A percentile compares a stretch with the other conserved stretches of the same genome.
These are phyloP conservation scores for Ophiocytium majus DNA, from an alignment of 352 stramenopile genomes.

Conservation along the genomic window DNA sequence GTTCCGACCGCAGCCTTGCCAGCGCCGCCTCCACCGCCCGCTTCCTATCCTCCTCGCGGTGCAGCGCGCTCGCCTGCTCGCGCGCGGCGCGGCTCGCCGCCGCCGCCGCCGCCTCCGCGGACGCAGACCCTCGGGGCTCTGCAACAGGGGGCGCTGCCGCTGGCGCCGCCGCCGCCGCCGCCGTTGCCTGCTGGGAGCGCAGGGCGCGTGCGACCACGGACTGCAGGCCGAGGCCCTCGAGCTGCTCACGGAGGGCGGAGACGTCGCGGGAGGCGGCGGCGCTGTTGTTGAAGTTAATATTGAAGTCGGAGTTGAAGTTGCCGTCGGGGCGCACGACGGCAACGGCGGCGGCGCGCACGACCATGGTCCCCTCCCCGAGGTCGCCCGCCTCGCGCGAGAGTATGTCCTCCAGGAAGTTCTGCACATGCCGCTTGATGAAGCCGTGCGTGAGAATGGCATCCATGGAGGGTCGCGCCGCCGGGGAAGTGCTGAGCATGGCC, in stretches of 20 bases:
- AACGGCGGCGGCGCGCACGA: constrained; percentile 58
- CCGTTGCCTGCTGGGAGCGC: neutral
- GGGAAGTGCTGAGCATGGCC: constrained; percentile 60
- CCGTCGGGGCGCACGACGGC: too few species aligned
- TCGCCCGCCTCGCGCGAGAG: constrained; percentile 48
- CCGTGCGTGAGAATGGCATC: constrained; percentile 60
- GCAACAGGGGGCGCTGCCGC: constrained; percentile 23
- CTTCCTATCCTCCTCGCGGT: constrained; percentile 61
- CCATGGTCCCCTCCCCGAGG: constrained; percentile 63
- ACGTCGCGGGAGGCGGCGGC: constrained; percentile 29
- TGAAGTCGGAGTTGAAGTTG: too few species aligned
- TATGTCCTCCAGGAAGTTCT: constrained; percentile 63
- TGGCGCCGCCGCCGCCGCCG: neutral
- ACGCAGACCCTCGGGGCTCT: constrained; percentile 50
- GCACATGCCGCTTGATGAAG: constrained; percentile 66
- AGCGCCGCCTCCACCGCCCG: constrained; percentile 61
- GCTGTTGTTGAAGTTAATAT: too few species aligned
- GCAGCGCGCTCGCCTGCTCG: constrained; percentile 60
- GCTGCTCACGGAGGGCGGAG: constrained; percentile 40
- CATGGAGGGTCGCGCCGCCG: constrained; percentile 58
- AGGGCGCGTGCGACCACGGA: neutral
- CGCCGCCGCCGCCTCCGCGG: neutral
- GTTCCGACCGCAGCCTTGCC: constrained; percentile 58
- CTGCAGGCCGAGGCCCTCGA: constrained; percentile 45
- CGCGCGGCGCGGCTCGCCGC: constrained; percentile 26